Evolutionary conservation across 345 rosid species (phyloP).

Genomic region (Pistacia integerrima): DNA sequence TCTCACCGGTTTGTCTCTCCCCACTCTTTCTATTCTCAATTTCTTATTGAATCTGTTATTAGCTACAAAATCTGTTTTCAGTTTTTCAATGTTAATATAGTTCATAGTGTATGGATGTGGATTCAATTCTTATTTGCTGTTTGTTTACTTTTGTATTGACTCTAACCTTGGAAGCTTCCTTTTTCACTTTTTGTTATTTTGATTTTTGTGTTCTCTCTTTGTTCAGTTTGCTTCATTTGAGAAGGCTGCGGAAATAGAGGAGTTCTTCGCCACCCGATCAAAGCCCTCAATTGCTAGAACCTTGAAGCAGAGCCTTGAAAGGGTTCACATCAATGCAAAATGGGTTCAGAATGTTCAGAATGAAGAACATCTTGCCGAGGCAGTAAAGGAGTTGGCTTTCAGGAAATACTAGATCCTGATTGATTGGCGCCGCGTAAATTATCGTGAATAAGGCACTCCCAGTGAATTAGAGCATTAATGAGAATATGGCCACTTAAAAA

Average conservation of each 20-base stretch:
- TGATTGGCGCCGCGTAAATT: neutral
- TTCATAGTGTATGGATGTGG: neutral
- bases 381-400: constrained; percentile 49
- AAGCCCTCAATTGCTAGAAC: constrained; percentile 74
- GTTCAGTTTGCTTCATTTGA: constrained; percentile 84
- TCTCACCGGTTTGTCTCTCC: constrained; percentile 67
- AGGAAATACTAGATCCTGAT: constrained; percentile 30
- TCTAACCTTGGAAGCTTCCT: neutral
- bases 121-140: neutral
- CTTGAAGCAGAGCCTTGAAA: constrained; percentile 90
- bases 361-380: constrained; percentile 52
- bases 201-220: neutral
- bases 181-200: neutral
- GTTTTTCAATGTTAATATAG: neutral
- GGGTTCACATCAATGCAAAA: constrained; percentile 66
- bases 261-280: constrained; percentile 67
- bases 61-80: neutral
- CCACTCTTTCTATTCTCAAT: neutral
- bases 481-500: neutral
- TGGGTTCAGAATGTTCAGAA: constrained; percentile 76
- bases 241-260: constrained; percentile 76
- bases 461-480: neutral
- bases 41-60: neutral
- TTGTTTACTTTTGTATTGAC: neutral
- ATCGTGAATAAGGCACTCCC: neutral